Evolutionary conservation across 164 flowering plant species (phyloP), one percentile per base, ranked within the genome.

Genomic region (Taxillus chinensis): DNA sequence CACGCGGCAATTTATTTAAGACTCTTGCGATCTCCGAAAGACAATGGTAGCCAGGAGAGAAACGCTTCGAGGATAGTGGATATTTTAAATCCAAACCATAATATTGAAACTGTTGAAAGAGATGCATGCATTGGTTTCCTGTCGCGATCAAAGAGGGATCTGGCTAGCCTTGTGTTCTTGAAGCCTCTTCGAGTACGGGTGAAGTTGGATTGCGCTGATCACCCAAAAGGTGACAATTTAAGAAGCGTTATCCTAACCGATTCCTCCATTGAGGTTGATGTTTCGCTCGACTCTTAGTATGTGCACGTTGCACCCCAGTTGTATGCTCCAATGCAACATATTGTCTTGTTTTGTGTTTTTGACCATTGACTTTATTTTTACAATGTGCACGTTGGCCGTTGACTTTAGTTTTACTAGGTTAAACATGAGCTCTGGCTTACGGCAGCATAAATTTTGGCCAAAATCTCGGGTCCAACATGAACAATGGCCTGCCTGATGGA

Each of bases 161-260:
- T 83, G 57, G 76, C 75, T 61, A 84, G 86, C 7, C 54, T 83
- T 5, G 55, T 86, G 27, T 90, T 90, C 66, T 53, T 79, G 70
- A 86, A 71, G 60, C 86, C 96, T 8, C 62, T 92, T 60, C 87
- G 77, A 57, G 76, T 90, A 60, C 76, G 85, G 71, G 65, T 90
- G 54, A 73, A 65, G 59, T 67, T 90, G 14, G 75, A 79, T 16
- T 66, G 72, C 54, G 69, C 41, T 5, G 74, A 78, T 67, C 87
- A 86, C 60, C 92, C 90, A 27, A 82, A 79, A 71, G 66, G 79
- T 41, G 79, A 79, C 8, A 78, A 76, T 64, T 46, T 74, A 2
- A 82, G 70, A 60, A 83, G 74, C 8, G 61, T 76, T 37, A 62
- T 85, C 60, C 67, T 83, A 41, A 82, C 86, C 0, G 80, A 87